Base-by-base conservation (phyloP, 2,329 filamentous ascomycete species). In the Cladosporium cucumerinum region DNA sequence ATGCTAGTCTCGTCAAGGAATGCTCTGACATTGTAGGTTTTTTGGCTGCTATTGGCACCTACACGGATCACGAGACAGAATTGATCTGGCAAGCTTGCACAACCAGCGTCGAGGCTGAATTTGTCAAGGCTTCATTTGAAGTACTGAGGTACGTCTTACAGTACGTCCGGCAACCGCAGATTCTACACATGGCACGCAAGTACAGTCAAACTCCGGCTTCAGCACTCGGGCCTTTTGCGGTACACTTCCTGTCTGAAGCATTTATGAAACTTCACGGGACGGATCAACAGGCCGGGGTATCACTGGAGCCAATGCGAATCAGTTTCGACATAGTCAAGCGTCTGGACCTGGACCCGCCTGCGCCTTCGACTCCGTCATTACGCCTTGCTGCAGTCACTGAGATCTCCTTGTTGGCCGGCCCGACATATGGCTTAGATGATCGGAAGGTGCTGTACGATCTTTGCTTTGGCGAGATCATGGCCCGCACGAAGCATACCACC, bases 1-100 rank as follows among this genome's bases (percentile, higher is more conserved):
- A 98, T 73, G 92, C 93, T 1, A 93, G 97, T 73, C 87, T 98
- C 61, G 95, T 96, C 23, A 83, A 85, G 39, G 87, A 93, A 69
- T 91, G 91, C 72, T 84, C 85, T 48, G 96, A 97, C 68, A 90
- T 98, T 61, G 82, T 97, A 57, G 91, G 91, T 0, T 98, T 98
- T 72, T 82, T 98, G 60, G 85, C 92, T 25, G 90, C 95, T 16
- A 95, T 91, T 0, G 83, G 84, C 62, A 89, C 87, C 16, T 97
- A 94, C 76, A 86, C 85, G 0, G 77, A 87, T 36, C 78, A 84
- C 23, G 89, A 96, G 72, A 91, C 91, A 0, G 90, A 97, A 72
- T 84, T 86, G 18, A 86, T 97, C 67, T 98, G 94, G 94, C 86
- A 89, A 66, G 91, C 91, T 0, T 87, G 97, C 59, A 89, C 86